These are phyloP conservation scores for Porphyrellus cyaneotinctus DNA, from an alignment of 768 basidiomycete genomes.

Conservation along the genomic window DNA sequence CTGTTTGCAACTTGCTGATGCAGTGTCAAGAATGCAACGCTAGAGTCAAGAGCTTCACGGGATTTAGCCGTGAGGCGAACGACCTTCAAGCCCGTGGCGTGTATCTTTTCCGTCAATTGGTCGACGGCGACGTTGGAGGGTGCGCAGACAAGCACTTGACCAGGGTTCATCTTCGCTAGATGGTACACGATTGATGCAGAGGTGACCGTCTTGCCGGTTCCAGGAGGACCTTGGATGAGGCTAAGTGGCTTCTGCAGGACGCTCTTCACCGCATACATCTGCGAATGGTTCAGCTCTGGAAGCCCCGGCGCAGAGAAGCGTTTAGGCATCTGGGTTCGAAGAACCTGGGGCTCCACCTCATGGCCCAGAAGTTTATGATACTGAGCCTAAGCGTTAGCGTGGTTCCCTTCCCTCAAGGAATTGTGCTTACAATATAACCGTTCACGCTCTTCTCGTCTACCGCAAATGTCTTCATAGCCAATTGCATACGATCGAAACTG, in stretches of 20 bases:
- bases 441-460: constrained; percentile 99
- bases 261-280: constrained; percentile 99
- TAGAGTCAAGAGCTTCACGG: constrained; percentile 96
- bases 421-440: constrained; percentile 85
- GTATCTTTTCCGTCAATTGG: constrained; percentile 98
- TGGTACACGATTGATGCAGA: constrained; percentile 99
- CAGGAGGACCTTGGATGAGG: constrained; percentile 97
- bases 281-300: constrained; percentile 97
- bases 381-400: constrained; percentile 37
- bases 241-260: constrained; percentile 97
- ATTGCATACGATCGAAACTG: constrained; percentile 98
- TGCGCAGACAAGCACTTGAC: constrained; percentile 97
- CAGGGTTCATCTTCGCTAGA: constrained; percentile 98
- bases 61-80: constrained; percentile 98
- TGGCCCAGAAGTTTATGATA: constrained; percentile 99
- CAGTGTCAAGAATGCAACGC: constrained; percentile 87
- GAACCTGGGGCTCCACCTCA: constrained; percentile 90
- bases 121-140: constrained; percentile 99
- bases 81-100: constrained; percentile 97
- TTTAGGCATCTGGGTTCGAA: constrained; percentile 92
- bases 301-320: constrained; percentile 96
- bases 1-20: constrained; percentile 98
- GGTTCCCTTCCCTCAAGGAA: neutral
- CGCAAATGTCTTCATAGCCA: constrained; percentile 99
- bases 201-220: constrained; percentile 98